Conservation (phyloP, 495 filamentous ascomycete species). For the Penicillium maclennaniae region DNA sequence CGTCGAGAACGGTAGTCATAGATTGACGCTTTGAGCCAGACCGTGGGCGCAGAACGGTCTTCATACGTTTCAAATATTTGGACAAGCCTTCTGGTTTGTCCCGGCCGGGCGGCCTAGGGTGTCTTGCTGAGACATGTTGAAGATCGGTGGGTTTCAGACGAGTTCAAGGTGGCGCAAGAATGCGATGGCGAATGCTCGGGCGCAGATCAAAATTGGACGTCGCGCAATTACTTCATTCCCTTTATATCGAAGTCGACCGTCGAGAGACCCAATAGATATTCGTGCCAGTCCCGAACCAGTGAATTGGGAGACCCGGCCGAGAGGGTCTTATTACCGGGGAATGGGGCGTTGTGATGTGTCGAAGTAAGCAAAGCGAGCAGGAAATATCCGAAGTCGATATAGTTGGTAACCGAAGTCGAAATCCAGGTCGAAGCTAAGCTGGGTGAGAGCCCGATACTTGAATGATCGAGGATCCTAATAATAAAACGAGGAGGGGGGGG, state of each 20-base stretch:
- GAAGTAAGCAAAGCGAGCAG: too few species aligned
- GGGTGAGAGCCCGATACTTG: neutral
- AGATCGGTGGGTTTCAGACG: neutral
- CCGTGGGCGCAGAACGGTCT: slow-evolving; percentile 56
- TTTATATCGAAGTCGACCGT: neutral
- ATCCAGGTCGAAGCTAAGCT: neutral
- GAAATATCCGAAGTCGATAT: too few species aligned
- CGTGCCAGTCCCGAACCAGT: slow-evolving; percentile 1
- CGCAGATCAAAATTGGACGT: slow-evolving; percentile 10
- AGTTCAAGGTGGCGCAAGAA: slow-evolving; percentile 14
- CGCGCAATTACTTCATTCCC: slow-evolving; percentile 15
- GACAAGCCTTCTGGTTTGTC: slow-evolving; percentile 61
- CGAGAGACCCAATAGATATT: neutral
- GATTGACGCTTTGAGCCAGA: slow-evolving; percentile 42
- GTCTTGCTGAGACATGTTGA: slow-evolving; percentile 29
- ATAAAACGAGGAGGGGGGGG: neutral
- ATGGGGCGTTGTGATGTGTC: neutral
- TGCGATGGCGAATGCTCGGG: slow-evolving; percentile 14
- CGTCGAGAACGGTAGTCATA: slow-evolving; percentile 13
- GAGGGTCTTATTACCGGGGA: slow-evolving; percentile 5
- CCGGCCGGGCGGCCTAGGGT: slow-evolving; percentile 19
- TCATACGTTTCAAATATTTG: slow-evolving; percentile 61
- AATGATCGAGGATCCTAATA: neutral
- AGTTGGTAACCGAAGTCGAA: neutral
- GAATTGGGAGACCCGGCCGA: slow-evolving; percentile 11